phyloP scores from a whole-genome alignment of 371 early-diverging fungal genomes.

The Apophysomyces elegans region DNA sequence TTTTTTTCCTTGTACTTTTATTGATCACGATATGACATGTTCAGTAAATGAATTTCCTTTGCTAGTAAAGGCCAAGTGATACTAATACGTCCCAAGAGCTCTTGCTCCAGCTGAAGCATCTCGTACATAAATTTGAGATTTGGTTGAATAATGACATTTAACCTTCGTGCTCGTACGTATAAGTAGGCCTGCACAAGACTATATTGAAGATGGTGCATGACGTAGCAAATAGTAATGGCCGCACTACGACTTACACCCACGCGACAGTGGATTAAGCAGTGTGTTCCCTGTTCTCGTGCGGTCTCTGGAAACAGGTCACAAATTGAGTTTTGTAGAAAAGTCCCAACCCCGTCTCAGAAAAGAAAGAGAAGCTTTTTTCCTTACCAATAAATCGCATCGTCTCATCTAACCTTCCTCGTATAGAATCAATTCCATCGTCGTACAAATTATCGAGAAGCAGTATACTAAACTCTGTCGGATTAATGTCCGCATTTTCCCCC shows the following conservation, averaged over 20 bases:
- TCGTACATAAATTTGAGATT: slow-evolving; percentile 74
- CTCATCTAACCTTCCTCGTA: slow-evolving; percentile 52
- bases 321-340: too few relatives aligned
- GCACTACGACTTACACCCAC: slow-evolving; percentile 74
- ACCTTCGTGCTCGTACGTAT: slow-evolving; percentile 65
- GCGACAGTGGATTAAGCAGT: slow-evolving; percentile 65
- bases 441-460: slow-evolving; percentile 62
- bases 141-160: slow-evolving; percentile 75
- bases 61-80: slow-evolving; percentile 47
- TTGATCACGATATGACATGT: slow-evolving; percentile 38
- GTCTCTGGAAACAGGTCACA: slow-evolving; percentile 27
- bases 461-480: slow-evolving; percentile 32
- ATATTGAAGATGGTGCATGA: slow-evolving; percentile 58
- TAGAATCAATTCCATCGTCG: slow-evolving; percentile 70
- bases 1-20: neutral
- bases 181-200: slow-evolving; percentile 64
- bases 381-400: slow-evolving; percentile 65
- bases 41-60: slow-evolving; percentile 42
- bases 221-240: slow-evolving; percentile 67
- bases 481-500: slow-evolving; percentile 61
- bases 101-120: slow-evolving; percentile 65
- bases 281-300: slow-evolving; percentile 32
- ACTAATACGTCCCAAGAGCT: slow-evolving; percentile 23
- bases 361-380: neutral
- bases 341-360: too few relatives aligned